Evolutionary conservation across 1,139 yeast genomes (phyloP).

Genomic region (Debaryomycetaceae sp.): DNA sequence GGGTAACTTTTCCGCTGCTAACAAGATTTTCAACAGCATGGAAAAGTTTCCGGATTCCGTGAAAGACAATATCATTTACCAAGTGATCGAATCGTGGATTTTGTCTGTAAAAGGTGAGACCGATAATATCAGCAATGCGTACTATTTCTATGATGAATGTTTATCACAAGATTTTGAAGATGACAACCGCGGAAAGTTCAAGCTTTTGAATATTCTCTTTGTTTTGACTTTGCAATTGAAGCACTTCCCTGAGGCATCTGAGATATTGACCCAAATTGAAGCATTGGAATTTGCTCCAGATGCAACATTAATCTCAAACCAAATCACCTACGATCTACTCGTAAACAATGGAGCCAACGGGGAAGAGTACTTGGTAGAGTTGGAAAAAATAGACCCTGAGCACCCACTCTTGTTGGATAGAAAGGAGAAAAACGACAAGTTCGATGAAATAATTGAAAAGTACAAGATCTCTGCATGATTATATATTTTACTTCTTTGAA

Average conservation of each 20-base stretch:
- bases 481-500: not conserved
- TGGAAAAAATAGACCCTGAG: constrained; percentile 39
- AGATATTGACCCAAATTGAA: constrained; percentile 43
- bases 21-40: constrained; percentile 31
- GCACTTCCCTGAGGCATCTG: constrained; percentile 45
- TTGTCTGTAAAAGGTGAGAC: constrained; percentile 54
- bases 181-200: constrained; percentile 35
- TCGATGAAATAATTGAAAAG: constrained; percentile 56
- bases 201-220: constrained; percentile 34
- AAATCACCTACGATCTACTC: constrained; percentile 51
- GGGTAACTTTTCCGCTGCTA: constrained; percentile 38
- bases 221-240: constrained; percentile 44
- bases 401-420: constrained; percentile 53
- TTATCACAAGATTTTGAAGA: constrained; percentile 45
- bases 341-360: constrained; percentile 43
- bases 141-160: constrained; percentile 72
- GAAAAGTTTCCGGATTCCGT: constrained; percentile 43
- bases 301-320: constrained; percentile 57
- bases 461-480: constrained; percentile 23
- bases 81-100: constrained; percentile 67
- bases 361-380: constrained; percentile 35
- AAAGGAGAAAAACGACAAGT: constrained; percentile 48
- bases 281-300: constrained; percentile 30
- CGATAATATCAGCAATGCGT: constrained; percentile 55
- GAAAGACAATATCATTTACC: constrained; percentile 65